A percentile compares a stretch with the other conserved stretches of the same genome.
These are phyloP conservation scores for Silene vulgaris DNA, from an alignment of 179 eudicot genomes.

Conservation along the genomic window DNA sequence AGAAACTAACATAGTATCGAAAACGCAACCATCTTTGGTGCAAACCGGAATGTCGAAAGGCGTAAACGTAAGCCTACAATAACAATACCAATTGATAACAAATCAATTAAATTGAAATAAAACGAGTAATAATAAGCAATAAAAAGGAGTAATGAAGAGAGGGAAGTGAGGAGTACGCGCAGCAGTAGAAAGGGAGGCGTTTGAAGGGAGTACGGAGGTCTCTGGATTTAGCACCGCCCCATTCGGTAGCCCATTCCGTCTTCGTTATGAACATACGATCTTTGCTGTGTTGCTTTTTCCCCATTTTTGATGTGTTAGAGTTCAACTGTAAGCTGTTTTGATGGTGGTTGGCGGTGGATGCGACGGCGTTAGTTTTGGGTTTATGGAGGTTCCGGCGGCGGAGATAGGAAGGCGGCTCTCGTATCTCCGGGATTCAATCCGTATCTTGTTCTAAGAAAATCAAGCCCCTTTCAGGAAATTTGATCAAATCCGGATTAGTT, in stretches of 20 bases:
- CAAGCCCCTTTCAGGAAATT: too few relatives aligned
- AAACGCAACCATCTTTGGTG: slow-evolving; percentile 79
- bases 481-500: too few relatives aligned
- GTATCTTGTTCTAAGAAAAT: too few relatives aligned
- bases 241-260: slow-evolving; percentile 99
- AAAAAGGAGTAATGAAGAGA: not conserved
- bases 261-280: slow-evolving; percentile 89
- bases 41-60: slow-evolving; percentile 87
- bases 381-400: too few relatives aligned
- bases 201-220: slow-evolving; percentile 65
- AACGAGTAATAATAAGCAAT: not conserved
- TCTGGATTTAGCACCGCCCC: slow-evolving; percentile 96
- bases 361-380: too few relatives aligned
- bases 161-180: slow-evolving; percentile 55
- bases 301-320: slow-evolving; percentile 39
- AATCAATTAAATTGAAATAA: not conserved
- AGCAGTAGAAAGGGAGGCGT: slow-evolving; percentile 97
- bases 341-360: too few relatives aligned
- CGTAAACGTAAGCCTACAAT: slow-evolving; percentile 73
- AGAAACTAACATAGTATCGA: slow-evolving; percentile 61
- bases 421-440: too few relatives aligned
- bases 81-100: not conserved
- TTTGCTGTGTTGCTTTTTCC: slow-evolving; percentile 99
- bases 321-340: too few relatives aligned
- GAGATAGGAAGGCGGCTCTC: too few relatives aligned